These are phyloP conservation scores for Dendrobium officinale DNA, from an alignment of 106 monocot genomes.

Conservation along the genomic window DNA sequence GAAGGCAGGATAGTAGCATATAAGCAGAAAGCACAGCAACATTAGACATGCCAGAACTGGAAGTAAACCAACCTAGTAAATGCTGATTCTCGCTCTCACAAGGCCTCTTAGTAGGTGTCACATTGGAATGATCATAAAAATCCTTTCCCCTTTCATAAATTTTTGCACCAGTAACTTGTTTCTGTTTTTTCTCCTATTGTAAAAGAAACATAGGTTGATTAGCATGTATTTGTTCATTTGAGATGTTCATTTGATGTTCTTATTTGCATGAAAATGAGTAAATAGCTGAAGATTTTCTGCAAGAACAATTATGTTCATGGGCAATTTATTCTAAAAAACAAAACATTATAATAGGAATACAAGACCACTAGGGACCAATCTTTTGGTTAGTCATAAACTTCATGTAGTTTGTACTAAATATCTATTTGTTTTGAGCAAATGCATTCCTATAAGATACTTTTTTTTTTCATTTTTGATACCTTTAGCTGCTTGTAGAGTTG, in stretches of 20 bases:
- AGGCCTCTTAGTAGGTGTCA: conserved; percentile 39
- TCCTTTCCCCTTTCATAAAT: conserved; percentile 5
- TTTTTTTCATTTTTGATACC: conserved; percentile 25
- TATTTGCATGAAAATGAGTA: too few relatives aligned
- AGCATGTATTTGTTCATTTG: not conserved
- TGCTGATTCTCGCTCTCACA: conserved; percentile 25
- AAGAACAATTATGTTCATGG: too few relatives aligned
- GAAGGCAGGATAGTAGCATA: not conserved
- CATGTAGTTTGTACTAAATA: too few relatives aligned
- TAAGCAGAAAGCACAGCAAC: not conserved
- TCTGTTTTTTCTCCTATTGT: conserved; percentile 36
- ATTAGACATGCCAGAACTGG: not conserved
- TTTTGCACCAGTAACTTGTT: conserved; percentile 19
- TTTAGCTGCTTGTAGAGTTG: conserved; percentile 35
- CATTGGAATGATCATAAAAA: conserved; percentile 17
- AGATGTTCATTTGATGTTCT: too few relatives aligned
- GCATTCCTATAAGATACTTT: too few relatives aligned
- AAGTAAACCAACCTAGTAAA: conserved; percentile 24
- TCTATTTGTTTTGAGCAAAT: too few relatives aligned
- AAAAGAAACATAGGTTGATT: not conserved
- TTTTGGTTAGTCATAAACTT: not conserved
- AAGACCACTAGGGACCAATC: too few relatives aligned
- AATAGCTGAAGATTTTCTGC: too few relatives aligned
- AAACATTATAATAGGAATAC: too few relatives aligned
- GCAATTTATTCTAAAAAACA: too few relatives aligned